Evolutionary conservation across 495 filamentous ascomycete species (phyloP).

Genomic region (Penicillium ucsense): DNA sequence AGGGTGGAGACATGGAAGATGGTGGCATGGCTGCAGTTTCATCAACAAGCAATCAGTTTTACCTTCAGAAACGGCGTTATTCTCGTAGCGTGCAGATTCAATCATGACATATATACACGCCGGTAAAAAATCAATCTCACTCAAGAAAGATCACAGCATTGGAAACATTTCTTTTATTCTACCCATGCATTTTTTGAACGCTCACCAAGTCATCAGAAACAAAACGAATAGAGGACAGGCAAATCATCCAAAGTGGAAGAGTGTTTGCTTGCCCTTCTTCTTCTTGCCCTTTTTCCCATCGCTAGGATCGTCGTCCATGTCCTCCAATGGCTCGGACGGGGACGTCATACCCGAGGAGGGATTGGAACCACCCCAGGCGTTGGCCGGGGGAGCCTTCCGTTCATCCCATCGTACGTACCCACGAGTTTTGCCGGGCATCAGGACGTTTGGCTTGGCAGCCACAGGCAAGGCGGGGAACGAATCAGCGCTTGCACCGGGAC

Average conservation of each 20-base stretch:
- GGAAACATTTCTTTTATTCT: not conserved
- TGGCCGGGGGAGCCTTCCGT: slow-evolving; percentile 25
- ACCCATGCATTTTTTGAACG: slow-evolving; percentile 1
- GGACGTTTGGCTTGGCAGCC: slow-evolving; percentile 66
- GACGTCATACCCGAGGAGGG: slow-evolving; percentile 16
- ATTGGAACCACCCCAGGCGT: slow-evolving; percentile 36
- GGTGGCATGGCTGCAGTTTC: too few species aligned
- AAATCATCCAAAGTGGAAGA: slow-evolving; percentile 46
- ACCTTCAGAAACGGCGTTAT: too few species aligned
- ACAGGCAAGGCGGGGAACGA: slow-evolving; percentile 77
- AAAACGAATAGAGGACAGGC: not conserved
- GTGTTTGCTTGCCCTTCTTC: slow-evolving; percentile 71
- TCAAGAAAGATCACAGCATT: not conserved
- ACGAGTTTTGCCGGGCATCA: slow-evolving; percentile 69
- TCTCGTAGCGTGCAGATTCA: too few species aligned
- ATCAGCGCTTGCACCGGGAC: slow-evolving; percentile 10
- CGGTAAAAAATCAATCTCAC: too few species aligned
- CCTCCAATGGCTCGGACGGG: slow-evolving; percentile 19
- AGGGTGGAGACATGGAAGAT: too few species aligned
- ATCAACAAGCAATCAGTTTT: too few species aligned
- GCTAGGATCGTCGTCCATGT: slow-evolving; percentile 20
- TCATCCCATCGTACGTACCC: slow-evolving; percentile 63
- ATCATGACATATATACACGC: too few species aligned
- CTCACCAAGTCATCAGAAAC: not conserved
- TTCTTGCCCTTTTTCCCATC: slow-evolving; percentile 64